Percentiles rank a stretch among this genome's conserved stretches.
Evolutionary conservation across 345 rosid genomes (phyloP).

Genomic region (Murraya koenigii): DNA sequence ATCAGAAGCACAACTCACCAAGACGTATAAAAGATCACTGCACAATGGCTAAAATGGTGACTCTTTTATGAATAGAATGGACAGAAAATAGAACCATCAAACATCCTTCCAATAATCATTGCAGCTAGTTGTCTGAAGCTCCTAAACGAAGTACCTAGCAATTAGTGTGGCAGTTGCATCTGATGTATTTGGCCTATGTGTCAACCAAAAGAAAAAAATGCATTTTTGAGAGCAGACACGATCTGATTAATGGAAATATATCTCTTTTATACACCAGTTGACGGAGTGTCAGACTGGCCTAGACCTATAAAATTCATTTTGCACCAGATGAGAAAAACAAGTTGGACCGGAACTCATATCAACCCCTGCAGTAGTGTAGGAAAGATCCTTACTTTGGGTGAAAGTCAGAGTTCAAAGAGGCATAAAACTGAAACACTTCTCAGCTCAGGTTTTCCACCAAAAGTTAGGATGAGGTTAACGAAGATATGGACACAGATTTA

Average conservation of each 20-base stretch:
- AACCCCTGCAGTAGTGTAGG: background rate
- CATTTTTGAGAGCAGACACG: background rate
- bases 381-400: background rate
- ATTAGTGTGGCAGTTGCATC: background rate
- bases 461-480: background rate
- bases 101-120: background rate
- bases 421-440: background rate
- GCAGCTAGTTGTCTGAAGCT: background rate
- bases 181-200: background rate
- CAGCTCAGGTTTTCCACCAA: background rate
- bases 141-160: background rate
- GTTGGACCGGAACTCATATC: background rate
- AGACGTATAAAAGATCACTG: background rate
- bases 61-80: background rate
- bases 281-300: background rate
- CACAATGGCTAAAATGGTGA: background rate
- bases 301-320: background rate
- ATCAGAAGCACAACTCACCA: constrained; percentile 4
- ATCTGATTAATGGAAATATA: background rate
- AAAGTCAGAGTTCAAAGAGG: background rate
- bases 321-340: background rate
- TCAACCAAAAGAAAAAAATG: background rate
- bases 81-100: background rate
- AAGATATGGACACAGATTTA: background rate
- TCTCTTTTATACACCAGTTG: background rate